A percentile compares a stretch with the other conserved stretches of the same genome.
phyloP scores from a whole-genome alignment of 805 yeast species.

The Isabelozyma pseudorhagii region DNA sequence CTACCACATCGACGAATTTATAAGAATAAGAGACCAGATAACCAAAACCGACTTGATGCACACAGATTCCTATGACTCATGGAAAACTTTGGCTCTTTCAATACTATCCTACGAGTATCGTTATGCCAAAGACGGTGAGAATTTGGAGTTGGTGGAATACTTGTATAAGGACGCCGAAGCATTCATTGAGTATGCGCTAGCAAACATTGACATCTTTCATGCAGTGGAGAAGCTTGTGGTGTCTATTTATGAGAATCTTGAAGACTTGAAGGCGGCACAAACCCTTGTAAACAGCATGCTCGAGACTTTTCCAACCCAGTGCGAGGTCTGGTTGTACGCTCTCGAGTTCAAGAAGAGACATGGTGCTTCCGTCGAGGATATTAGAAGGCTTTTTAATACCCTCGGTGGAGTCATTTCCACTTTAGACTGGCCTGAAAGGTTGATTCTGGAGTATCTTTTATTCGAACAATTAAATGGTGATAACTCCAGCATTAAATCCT shows the following conservation, averaged over 20 bases:
- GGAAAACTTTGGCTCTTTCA: constrained; percentile 30
- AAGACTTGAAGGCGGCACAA: constrained; percentile 24
- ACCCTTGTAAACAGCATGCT: constrained; percentile 19
- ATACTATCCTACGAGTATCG: constrained; percentile 14
- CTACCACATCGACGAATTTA: constrained; percentile 6
- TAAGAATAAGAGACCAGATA: constrained; percentile 3
- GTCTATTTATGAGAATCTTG: constrained; percentile 26
- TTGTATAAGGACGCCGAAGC: constrained; percentile 15
- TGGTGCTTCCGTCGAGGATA: constrained; percentile 16
- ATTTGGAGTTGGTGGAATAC: constrained; percentile 5
- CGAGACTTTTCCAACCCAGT: constrained; percentile 24
- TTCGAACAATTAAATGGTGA: constrained; percentile 35
- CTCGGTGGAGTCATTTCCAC: constrained; percentile 23
- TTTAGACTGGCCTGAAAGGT: constrained; percentile 51
- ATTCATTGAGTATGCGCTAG: constrained; percentile 23
- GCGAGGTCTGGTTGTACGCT: constrained; percentile 48
- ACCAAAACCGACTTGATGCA: constrained; percentile 12
- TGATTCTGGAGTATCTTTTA: constrained; percentile 42
- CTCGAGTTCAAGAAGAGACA: constrained; percentile 35
- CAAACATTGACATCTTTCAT: constrained; percentile 35
- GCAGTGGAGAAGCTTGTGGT: constrained; percentile 43
- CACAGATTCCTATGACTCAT: constrained; percentile 18
- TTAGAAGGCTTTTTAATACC: constrained; percentile 22
- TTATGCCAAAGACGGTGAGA: constrained; percentile 1
- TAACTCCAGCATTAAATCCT: constrained; percentile 12